phyloP scores from a whole-genome alignment of 2,329 filamentous ascomycete species.

The Phyllosticta capitalensis region DNA sequence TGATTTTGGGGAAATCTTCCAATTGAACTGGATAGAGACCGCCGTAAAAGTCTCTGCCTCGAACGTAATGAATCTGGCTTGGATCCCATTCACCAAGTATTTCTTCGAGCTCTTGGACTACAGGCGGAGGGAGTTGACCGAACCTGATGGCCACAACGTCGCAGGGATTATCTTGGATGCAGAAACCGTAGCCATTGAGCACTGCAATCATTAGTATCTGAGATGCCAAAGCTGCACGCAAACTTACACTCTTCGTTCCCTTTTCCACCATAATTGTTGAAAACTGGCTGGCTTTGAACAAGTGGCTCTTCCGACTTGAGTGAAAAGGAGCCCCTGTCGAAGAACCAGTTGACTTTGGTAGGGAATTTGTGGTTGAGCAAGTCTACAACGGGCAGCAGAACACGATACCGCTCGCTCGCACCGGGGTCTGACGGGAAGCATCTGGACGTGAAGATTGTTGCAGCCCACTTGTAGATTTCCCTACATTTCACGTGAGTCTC shows the following conservation, averaged over 20 bases:
- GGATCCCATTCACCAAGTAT: slow-evolving; percentile 10
- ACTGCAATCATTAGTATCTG: slow-evolving; percentile 17
- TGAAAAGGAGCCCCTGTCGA: slow-evolving; percentile 29
- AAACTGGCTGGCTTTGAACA: slow-evolving; percentile 33
- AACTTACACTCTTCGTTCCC: slow-evolving; percentile 38
- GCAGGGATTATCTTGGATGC: slow-evolving; percentile 36
- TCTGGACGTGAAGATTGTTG: slow-evolving; percentile 42
- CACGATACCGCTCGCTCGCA: slow-evolving; percentile 23
- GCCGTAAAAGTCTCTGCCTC: slow-evolving; percentile 22
- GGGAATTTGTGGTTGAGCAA: slow-evolving; percentile 39
- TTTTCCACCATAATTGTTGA: slow-evolving; percentile 47
- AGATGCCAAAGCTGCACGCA: background rate
- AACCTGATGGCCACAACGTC: slow-evolving; percentile 38
- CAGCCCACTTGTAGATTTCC: slow-evolving; percentile 41
- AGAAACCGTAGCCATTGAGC: slow-evolving; percentile 45
- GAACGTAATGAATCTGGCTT: slow-evolving; percentile 22
- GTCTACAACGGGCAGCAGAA: slow-evolving; percentile 43
- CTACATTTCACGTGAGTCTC: slow-evolving; percentile 25
- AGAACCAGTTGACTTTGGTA: slow-evolving; percentile 40
- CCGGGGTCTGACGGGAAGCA: slow-evolving; percentile 38
- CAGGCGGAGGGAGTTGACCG: slow-evolving; percentile 27
- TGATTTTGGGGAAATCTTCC: slow-evolving; percentile 17
- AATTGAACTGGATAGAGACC: slow-evolving; percentile 20
- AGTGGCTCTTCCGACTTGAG: slow-evolving; percentile 28
- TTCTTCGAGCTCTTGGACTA: slow-evolving; percentile 17